A percentile compares a stretch with the other conserved stretches of the same genome.
These are phyloP conservation scores for Oryza rufipogon DNA, from an alignment of 176 grass and related monocot species.

Conservation along the genomic window DNA sequence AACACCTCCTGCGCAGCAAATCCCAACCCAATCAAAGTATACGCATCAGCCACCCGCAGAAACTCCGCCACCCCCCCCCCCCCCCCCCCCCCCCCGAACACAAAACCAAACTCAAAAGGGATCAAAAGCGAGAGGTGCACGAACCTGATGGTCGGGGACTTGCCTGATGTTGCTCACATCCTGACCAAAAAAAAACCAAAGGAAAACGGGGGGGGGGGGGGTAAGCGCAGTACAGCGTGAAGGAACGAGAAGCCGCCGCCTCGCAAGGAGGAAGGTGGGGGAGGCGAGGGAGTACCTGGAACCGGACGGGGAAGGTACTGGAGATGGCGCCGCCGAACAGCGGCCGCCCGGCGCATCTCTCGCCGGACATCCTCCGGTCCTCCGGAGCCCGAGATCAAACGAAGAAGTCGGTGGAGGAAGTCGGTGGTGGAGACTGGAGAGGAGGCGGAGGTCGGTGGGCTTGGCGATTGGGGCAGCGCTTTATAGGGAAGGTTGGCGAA, in stretches of 20 bases:
- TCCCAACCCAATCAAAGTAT: not conserved
- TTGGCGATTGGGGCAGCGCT: not conserved
- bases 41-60: not conserved
- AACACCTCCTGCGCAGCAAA: constrained; percentile 62
- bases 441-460: not conserved
- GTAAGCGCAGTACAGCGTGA: not conserved
- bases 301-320: constrained; percentile 65
- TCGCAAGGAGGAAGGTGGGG: not conserved
- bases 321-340: constrained; percentile 90
- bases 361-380: constrained; percentile 52
- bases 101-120: not conserved
- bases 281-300: constrained; percentile 47
- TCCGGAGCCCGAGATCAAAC: not conserved
- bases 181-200: constrained; percentile 32
- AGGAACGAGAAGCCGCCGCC: not conserved
- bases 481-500: constrained; percentile 7
- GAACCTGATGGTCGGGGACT: constrained; percentile 89
- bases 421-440: no score
- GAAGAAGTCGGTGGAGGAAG: not conserved
- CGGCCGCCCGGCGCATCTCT: constrained; percentile 51
- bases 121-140: not conserved
- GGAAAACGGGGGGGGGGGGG: not conserved
- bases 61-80: no score
- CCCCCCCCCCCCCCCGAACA: not conserved
- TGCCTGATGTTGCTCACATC: constrained; percentile 84